Conservation (phyloP, 345 rosid species). For the Euphorbia lathyris region DNA sequence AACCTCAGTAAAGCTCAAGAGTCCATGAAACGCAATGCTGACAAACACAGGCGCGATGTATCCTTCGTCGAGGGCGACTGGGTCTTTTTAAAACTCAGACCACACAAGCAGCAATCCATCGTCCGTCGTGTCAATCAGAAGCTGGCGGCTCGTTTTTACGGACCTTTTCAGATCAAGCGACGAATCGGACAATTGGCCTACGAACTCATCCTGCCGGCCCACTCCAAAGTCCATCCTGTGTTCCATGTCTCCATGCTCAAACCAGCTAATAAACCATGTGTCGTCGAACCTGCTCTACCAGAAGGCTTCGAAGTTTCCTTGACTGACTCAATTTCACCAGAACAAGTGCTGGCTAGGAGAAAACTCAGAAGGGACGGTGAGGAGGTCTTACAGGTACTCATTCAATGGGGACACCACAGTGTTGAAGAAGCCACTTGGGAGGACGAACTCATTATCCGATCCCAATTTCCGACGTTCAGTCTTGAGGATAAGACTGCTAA, state of each 20-base stretch:
- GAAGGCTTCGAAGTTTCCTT: no score
- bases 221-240: background rate
- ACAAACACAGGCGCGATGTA: background rate
- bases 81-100: background rate
- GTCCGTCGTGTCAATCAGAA: background rate
- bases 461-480: no score
- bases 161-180: background rate
- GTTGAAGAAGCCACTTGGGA: no score
- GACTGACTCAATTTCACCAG: no score
- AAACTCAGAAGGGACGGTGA: no score
- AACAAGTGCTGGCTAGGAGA: no score
- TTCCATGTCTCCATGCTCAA: background rate
- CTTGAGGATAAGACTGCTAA: no score
- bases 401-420: no score
- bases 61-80: background rate
- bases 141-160: background rate
- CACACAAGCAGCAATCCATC: background rate
- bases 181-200: background rate
- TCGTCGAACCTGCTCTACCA: no score
- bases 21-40: background rate
- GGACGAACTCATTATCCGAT: no score
- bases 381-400: no score
- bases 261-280: no score
- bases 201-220: background rate
- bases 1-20: background rate